These are phyloP conservation scores for Lophium mytilinum DNA, from an alignment of 495 filamentous ascomycete genomes.

Conservation along the genomic window DNA sequence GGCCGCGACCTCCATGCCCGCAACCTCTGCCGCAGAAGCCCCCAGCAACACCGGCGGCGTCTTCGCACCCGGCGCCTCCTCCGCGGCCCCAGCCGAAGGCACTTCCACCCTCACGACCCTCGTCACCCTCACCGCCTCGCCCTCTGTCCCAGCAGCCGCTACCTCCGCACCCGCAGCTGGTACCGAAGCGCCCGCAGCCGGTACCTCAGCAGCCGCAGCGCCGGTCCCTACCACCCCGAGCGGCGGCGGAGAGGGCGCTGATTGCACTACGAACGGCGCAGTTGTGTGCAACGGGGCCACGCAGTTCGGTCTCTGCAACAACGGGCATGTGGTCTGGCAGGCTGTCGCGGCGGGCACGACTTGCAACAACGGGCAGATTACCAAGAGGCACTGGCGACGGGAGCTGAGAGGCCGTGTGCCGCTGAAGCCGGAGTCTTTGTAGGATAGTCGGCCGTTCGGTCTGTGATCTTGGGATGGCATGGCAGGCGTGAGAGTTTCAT, in stretches of 20 bases:
- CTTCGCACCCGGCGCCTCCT: slow-evolving; percentile 18
- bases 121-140: neutral
- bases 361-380: slow-evolving; percentile 18
- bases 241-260: neutral
- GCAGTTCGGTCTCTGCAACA: slow-evolving; percentile 24
- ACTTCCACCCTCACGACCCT: neutral
- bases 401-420: neutral
- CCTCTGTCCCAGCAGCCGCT: neutral
- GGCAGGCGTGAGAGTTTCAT: neutral
- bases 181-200: neutral
- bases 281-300: slow-evolving; percentile 15
- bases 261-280: slow-evolving; percentile 15
- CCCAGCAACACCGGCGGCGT: slow-evolving; percentile 18
- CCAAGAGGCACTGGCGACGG: neutral
- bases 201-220: neutral
- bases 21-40: neutral
- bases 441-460: neutral
- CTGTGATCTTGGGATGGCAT: neutral
- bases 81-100: neutral
- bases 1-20: neutral
- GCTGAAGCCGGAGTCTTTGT: neutral
- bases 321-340: slow-evolving; percentile 21
- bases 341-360: slow-evolving; percentile 22
- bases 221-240: slow-evolving; percentile 4
- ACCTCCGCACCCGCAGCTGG: neutral